Conservation (phyloP, 257 asterid species). For the Thymus quinquecostatus region DNA sequence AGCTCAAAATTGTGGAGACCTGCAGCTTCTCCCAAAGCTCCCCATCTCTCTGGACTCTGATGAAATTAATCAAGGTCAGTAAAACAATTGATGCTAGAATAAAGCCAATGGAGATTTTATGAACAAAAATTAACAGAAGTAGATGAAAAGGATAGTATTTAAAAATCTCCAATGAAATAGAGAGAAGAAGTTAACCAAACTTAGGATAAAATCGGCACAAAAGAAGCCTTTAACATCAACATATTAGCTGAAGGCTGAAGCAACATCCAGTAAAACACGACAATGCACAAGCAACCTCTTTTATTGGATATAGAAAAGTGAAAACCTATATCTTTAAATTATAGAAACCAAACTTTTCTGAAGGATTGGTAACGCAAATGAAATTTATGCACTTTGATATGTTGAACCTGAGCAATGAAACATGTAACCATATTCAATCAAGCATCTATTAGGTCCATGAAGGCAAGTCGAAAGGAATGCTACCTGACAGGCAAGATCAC, state of each 20-base stretch:
- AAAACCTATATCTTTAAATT: slow-evolving; percentile 7
- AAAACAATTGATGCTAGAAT: slow-evolving; percentile 12
- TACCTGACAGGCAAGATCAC: slow-evolving; percentile 98
- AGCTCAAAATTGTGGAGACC: slow-evolving; percentile 83
- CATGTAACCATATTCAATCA: slow-evolving; percentile 14
- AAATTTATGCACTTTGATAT: slow-evolving; percentile 7
- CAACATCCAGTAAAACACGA: slow-evolving; percentile 7
- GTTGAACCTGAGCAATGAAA: neutral
- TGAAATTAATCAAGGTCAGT: slow-evolving; percentile 29
- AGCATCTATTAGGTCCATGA: slow-evolving; percentile 20
- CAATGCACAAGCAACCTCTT: slow-evolving; percentile 2
- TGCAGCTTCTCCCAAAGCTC: slow-evolving; percentile 60
- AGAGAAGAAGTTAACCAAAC: neutral
- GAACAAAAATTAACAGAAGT: slow-evolving; percentile 21
- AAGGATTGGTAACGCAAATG: slow-evolving; percentile 7
- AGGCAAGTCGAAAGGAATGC: slow-evolving; percentile 21
- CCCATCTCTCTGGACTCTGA: slow-evolving; percentile 96
- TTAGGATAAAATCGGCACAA: neutral
- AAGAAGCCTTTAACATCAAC: too few species aligned
- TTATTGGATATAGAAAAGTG: slow-evolving; percentile 1
- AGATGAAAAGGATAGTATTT: neutral
- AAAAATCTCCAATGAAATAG: slow-evolving; percentile 2
- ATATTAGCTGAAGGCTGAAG: too few species aligned
- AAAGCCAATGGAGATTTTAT: slow-evolving; percentile 13
- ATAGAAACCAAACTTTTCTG: slow-evolving; percentile 14